Evolutionary conservation across 306 rosid genomes (phyloP).

Genomic region (Mimosa pudica): DNA sequence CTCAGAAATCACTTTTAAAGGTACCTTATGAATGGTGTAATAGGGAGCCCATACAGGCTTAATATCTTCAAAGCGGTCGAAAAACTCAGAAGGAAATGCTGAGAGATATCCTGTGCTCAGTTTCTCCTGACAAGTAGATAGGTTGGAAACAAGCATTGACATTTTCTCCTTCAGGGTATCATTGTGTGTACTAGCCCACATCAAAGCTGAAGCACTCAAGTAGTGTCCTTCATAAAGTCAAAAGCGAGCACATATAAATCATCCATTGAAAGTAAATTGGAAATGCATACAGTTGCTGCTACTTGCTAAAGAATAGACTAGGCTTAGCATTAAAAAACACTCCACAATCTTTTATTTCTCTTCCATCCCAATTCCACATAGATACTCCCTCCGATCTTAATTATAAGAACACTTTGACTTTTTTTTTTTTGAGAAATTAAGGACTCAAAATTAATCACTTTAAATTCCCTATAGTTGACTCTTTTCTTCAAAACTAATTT

Average conservation of each 20-base stretch:
- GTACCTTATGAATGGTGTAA: constrained; percentile 81
- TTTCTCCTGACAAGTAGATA: constrained; percentile 57
- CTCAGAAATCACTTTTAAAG: constrained; percentile 13
- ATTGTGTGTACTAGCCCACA: constrained; percentile 74
- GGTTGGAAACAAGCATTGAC: constrained; percentile 48
- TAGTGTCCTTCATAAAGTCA: constrained; percentile 60
- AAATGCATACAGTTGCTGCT: neutral
- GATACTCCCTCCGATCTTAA: too few species aligned
- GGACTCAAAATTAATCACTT: too few species aligned
- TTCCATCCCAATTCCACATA: neutral
- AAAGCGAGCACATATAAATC: constrained; percentile 38
- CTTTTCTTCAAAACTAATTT: too few species aligned
- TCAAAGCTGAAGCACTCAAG: constrained; percentile 69
- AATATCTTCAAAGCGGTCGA: constrained; percentile 64
- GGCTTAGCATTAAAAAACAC: neutral
- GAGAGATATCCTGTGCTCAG: constrained; percentile 70
- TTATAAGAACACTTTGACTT: too few species aligned
- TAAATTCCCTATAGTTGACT: too few species aligned
- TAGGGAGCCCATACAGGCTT: constrained; percentile 73
- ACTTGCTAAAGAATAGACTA: neutral
- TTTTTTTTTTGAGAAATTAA: too few species aligned
- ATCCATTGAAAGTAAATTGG: constrained; percentile 24
- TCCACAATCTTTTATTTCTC: neutral
- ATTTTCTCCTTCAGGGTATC: constrained; percentile 53
- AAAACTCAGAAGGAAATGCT: constrained; percentile 65